Evolutionary conservation across 2,329 filamentous ascomycete genomes (phyloP).

Genomic region (Stachybotrys elegans): DNA sequence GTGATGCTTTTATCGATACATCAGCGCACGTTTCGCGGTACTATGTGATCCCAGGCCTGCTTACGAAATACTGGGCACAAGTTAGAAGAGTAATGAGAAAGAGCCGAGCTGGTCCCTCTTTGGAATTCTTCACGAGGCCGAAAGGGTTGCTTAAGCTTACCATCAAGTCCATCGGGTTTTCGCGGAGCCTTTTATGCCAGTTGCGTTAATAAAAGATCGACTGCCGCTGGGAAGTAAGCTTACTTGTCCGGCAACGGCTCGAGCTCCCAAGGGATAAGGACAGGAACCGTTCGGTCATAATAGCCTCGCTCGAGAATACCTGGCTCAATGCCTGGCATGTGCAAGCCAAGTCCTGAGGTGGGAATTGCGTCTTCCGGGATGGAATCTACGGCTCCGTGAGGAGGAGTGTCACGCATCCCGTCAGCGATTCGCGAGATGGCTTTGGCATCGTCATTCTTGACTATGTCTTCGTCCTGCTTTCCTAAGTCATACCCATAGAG

Average conservation of each 20-base stretch:
- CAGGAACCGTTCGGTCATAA: conserved; percentile 66
- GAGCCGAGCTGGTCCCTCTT: too few relatives aligned
- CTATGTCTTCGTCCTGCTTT: conserved; percentile 62
- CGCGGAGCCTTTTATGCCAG: conserved; percentile 17
- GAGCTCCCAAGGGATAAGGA: conserved; percentile 46
- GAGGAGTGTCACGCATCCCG: not conserved
- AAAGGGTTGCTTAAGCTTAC: conserved; percentile 21
- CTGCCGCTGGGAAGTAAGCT: conserved; percentile 6
- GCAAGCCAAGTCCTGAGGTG: not conserved
- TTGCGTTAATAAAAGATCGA: not conserved
- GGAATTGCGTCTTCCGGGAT: conserved; percentile 8
- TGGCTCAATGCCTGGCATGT: not conserved
- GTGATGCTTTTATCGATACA: conserved; percentile 34
- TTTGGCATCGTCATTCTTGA: conserved; percentile 64
- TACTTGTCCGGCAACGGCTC: conserved; percentile 42
- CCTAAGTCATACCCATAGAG: conserved; percentile 70
- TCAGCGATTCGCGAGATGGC: conserved; percentile 50
- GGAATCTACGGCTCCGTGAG: conserved; percentile 19
- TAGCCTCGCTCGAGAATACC: conserved; percentile 26
- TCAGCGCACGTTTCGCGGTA: not conserved
- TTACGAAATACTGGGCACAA: conserved; percentile 40
- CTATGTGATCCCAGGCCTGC: conserved; percentile 14
- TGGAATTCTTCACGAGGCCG: too few relatives aligned
- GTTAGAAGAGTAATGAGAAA: conserved; percentile 13
- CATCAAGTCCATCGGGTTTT: conserved; percentile 77